These are phyloP conservation scores for Stagonosporopsis vannaccii DNA, from an alignment of 2,329 filamentous ascomycete species.

Conservation along the genomic window DNA sequence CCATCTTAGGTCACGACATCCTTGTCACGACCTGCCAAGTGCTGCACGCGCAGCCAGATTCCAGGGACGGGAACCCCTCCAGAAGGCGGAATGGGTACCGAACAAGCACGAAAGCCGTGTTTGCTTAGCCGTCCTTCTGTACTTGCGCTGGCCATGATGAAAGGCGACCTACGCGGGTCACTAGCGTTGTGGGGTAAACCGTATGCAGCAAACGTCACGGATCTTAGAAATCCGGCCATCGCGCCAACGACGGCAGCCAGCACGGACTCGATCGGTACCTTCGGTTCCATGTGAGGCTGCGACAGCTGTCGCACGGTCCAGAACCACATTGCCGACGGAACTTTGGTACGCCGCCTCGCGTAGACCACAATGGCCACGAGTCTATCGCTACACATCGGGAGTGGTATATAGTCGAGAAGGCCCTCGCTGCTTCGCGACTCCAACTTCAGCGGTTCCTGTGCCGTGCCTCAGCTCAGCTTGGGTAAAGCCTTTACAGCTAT, in stretches of 20 bases:
- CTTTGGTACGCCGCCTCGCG: constrained; percentile 5
- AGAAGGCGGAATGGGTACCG: not conserved
- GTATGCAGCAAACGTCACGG: constrained; percentile 10
- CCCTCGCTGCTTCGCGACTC: constrained; percentile 2
- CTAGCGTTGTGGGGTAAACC: constrained; percentile 1
- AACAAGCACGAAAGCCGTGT: constrained; percentile 2
- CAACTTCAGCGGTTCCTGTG: not conserved
- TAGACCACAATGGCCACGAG: not conserved
- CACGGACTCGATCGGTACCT: constrained; percentile 9
- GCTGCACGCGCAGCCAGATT: constrained; percentile 6
- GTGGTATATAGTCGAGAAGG: constrained; percentile 1
- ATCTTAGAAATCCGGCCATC: not conserved
- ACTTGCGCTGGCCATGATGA: constrained; percentile 7
- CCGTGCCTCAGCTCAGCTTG: constrained; percentile 4
- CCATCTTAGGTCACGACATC: not conserved
- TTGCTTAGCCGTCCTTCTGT: not conserved
- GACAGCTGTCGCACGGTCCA: constrained; percentile 12
- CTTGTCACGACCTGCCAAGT: constrained; percentile 14
- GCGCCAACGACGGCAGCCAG: constrained; percentile 14
- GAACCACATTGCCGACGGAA: not conserved
- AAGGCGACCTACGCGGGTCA: not conserved
- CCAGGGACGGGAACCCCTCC: constrained; percentile 1
- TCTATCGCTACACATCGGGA: constrained; percentile 8
- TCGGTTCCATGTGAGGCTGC: constrained; percentile 1
- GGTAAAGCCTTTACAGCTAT: not conserved